Evolutionary conservation across 495 filamentous ascomycete species (phyloP).

Genomic region (Lophiotrema nucula): DNA sequence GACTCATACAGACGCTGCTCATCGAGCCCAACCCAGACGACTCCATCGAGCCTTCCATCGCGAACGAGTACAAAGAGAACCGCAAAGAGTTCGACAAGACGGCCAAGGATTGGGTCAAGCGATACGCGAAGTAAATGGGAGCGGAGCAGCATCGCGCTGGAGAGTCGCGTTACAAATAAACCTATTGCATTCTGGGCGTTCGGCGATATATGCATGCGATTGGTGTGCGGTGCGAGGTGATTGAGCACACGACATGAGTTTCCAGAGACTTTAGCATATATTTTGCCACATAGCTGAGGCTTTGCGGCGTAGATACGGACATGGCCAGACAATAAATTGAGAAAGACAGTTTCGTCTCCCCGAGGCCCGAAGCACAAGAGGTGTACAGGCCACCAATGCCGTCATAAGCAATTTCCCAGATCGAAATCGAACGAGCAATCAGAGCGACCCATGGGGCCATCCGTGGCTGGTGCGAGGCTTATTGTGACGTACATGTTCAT

Average conservation of each 20-base stretch:
- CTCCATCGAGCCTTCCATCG: slow-evolving; percentile 83
- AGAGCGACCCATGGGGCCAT: neutral
- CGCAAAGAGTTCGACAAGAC: slow-evolving; percentile 75
- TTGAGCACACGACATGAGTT: too few species aligned
- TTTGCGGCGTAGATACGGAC: neutral
- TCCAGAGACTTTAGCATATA: too few species aligned
- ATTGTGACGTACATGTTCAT: neutral
- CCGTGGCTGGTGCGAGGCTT: neutral
- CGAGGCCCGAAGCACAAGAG: too few species aligned
- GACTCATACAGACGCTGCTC: slow-evolving; percentile 74
- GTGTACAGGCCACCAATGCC: too few species aligned
- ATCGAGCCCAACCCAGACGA: slow-evolving; percentile 91
- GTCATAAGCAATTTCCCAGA: too few species aligned
- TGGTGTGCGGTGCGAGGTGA: neutral
- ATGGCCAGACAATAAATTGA: too few species aligned
- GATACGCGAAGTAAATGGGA: slow-evolving; percentile 58
- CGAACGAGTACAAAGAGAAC: slow-evolving; percentile 77
- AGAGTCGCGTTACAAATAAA: too few species aligned
- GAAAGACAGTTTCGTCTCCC: too few species aligned
- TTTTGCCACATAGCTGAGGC: too few species aligned
- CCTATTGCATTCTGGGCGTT: slow-evolving; percentile 13
- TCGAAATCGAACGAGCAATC: neutral
- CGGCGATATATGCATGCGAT: slow-evolving; percentile 12
- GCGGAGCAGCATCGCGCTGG: neutral
- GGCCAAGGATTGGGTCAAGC: slow-evolving; percentile 75